A percentile compares a stretch with the other conserved stretches of the same genome.
Conservation (phyloP, 192 early-diverging fungal species). For the Mortierella antarctica region DNA sequence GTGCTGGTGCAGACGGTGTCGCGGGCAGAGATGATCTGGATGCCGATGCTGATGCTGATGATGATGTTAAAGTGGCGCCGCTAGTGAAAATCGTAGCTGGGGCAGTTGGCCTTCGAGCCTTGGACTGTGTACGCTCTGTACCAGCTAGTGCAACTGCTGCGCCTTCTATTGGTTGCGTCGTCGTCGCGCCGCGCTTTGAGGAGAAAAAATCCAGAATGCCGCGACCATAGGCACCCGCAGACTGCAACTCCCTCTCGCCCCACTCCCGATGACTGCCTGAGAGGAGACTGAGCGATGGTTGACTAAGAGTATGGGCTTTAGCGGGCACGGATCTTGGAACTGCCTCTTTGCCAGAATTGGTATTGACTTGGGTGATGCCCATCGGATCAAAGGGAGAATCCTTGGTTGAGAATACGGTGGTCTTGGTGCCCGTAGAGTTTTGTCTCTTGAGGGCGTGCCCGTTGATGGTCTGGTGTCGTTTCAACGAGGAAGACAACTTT, state of each 20-base stretch:
- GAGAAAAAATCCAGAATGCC: constrained; percentile 19
- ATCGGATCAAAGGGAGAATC: not conserved
- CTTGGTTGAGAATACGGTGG: constrained; percentile 8
- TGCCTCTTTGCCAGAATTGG: not conserved
- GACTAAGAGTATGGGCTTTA: constrained; percentile 19
- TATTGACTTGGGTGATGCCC: not conserved
- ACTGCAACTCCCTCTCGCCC: constrained; percentile 10
- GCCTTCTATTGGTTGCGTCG: not conserved
- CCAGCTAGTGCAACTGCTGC: not conserved
- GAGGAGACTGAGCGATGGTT: constrained; percentile 7
- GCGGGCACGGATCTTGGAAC: constrained; percentile 6
- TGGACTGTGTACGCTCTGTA: not conserved
- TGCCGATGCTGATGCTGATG: not conserved
- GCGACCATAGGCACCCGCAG: not conserved
- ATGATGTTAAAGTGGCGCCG: not conserved
- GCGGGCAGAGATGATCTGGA: not conserved
- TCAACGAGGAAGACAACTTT: constrained; percentile 10
- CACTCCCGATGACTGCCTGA: not conserved
- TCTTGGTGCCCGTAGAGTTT: constrained; percentile 23
- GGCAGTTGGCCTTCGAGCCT: constrained; percentile 4
- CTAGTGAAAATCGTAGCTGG: not conserved
- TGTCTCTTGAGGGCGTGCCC: constrained; percentile 31
- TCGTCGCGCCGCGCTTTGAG: not conserved
- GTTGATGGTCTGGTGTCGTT: constrained; percentile 31
- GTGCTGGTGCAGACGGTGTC: not conserved